Evolutionary conservation across 768 basidiomycete species (phyloP), one percentile per base, ranked within the genome.

Genomic region (Trametes cingulata): DNA sequence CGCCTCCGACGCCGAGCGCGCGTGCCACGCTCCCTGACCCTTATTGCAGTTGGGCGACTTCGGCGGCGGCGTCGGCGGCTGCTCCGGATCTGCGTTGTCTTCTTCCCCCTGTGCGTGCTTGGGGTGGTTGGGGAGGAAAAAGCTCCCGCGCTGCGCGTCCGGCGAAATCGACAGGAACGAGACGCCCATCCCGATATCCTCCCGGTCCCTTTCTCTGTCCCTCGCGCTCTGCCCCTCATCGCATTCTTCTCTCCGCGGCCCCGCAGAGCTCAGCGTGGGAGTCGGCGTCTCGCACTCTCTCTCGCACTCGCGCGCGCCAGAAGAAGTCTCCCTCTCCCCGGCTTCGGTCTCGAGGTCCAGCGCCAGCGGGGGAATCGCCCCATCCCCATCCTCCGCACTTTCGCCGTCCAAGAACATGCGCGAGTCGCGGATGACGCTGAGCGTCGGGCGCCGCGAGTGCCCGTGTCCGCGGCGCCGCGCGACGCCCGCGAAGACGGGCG

Each of bases 391-490:
- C 27, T 45, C 56, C 52, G 56, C 61, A 27, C 19, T 54, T 49
- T 62, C 61, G 25, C 54, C 64, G 52, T 61, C 62, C 12, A 54
- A 36, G 36, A 64, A 52, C 60, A 65, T 60, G 39, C 64, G 55
- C 58, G 67, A 68, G 62, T 68, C 67, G 35, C 67, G 57, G 65
- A 68, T 65, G 47, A 65, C 61, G 62, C 64, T 64, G 24, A 68
- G 58, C 25, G 67, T 65, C 6, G 67, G 67, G 7, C 62, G 58
- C 49, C 64, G 41, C 13, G 51, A 13, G 33, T 66, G 65, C 15
- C 65, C 55, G 24, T 66, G 65, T 19, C 65, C 55, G 24, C 60
- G 36, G 14, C 66, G 48, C 15, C 59, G 66, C 15, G 52, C 52
- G 35, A 4, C 29, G 29, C 29, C 29, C 29, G 10, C 29, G 29